Conservation (phyloP, 208 protist genomes). For the Trypanosoma boissoni region DNA sequence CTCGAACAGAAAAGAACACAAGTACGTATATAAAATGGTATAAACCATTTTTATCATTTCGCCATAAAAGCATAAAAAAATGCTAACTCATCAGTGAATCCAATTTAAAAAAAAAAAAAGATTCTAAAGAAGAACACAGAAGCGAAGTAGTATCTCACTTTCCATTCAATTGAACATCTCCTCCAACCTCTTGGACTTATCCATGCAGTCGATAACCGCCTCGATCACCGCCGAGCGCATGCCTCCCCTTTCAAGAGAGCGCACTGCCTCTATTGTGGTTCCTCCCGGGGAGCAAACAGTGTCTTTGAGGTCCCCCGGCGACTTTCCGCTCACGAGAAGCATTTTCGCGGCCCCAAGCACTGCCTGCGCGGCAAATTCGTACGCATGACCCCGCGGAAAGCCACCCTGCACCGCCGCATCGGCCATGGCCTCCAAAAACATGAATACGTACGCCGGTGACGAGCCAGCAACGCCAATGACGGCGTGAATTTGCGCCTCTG, state of each 20-base stretch:
- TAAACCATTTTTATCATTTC: too few relatives aligned
- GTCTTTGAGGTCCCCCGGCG: slow-evolving; percentile 86
- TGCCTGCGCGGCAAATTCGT: slow-evolving; percentile 90
- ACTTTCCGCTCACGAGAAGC: slow-evolving; percentile 71
- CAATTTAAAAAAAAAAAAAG: too few relatives aligned
- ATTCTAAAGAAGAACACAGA: slow-evolving; percentile 3
- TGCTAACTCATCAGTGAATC: too few relatives aligned
- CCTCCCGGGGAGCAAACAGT: slow-evolving; percentile 93
- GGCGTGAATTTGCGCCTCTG: slow-evolving; percentile 83
- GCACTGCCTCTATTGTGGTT: slow-evolving; percentile 95
- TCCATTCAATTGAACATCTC: slow-evolving; percentile 21
- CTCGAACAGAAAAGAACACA: too few relatives aligned
- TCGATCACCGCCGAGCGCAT: slow-evolving; percentile 91
- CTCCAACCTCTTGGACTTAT: slow-evolving; percentile 88
- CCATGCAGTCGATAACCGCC: slow-evolving; percentile 87
- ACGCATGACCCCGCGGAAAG: slow-evolving; percentile 77
- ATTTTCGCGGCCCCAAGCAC: slow-evolving; percentile 92
- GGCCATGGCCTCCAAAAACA: slow-evolving; percentile 95
- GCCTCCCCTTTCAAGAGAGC: slow-evolving; percentile 88
- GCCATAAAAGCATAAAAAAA: too few relatives aligned
- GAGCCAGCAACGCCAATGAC: slow-evolving; percentile 94
- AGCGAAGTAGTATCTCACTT: not conserved
- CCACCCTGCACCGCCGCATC: slow-evolving; percentile 94
- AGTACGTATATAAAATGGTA: too few relatives aligned
- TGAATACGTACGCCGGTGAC: slow-evolving; percentile 95